Evolutionary conservation across 192 early-diverging fungal species (phyloP).

Genomic region (Coemansia umbellata): DNA sequence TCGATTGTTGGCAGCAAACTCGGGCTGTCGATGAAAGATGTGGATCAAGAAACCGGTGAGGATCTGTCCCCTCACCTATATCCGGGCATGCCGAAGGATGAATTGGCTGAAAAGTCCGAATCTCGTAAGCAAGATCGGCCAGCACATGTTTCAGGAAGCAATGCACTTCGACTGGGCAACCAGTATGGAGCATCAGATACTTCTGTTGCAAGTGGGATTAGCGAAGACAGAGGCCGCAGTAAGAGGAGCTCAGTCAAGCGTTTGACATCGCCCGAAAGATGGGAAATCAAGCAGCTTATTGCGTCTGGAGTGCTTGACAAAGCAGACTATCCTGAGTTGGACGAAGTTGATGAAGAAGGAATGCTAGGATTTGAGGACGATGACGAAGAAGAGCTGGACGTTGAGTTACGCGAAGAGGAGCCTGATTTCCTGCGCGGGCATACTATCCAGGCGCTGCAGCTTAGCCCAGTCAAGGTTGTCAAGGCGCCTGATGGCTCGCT

Average conservation of each 20-base stretch:
- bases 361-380: conserved; percentile 74
- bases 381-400: conserved; percentile 91
- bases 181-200: neutral
- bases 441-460: conserved; percentile 72
- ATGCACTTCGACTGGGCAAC: conserved; percentile 25
- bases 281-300: conserved; percentile 97
- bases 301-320: conserved; percentile 87
- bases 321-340: conserved; percentile 80
- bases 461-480: conserved; percentile 96
- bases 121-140: conserved; percentile 6
- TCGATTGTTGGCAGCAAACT: conserved; percentile 79
- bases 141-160: conserved; percentile 19
- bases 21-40: conserved; percentile 92
- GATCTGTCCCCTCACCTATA: conserved; percentile 83
- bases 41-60: conserved; percentile 87
- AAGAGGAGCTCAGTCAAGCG: conserved; percentile 63
- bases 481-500: conserved; percentile 96
- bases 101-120: neutral
- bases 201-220: neutral
- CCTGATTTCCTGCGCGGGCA: conserved; percentile 94
- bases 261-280: conserved; percentile 90
- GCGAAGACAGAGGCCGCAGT: neutral
- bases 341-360: conserved; percentile 78
- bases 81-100: conserved; percentile 37
- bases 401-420: conserved; percentile 94